Evolutionary conservation across 208 protist genomes (phyloP).

Genomic region (Eutreptiella sp.): DNA sequence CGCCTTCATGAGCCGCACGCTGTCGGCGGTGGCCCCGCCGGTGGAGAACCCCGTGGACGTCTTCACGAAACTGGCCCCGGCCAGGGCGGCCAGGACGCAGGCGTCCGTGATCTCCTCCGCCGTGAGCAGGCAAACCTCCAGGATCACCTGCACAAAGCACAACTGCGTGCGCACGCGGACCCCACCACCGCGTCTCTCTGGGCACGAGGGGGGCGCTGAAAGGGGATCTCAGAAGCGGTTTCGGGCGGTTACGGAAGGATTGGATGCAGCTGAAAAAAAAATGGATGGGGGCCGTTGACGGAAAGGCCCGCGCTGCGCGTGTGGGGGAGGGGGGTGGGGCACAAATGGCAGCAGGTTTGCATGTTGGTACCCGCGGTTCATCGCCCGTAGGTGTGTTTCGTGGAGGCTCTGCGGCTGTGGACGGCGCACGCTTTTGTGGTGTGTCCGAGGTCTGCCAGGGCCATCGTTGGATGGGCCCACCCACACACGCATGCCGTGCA

Average conservation of each 20-base stretch:
- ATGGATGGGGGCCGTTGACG: too few relatives aligned
- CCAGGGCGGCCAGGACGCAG: conserved; percentile 66
- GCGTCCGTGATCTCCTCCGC: conserved; percentile 80
- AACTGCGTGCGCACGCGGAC: neutral
- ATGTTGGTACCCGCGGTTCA: too few relatives aligned
- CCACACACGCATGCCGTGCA: too few relatives aligned
- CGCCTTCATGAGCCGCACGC: conserved; percentile 76
- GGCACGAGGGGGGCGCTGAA: neutral
- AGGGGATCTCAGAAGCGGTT: neutral
- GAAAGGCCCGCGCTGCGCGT: too few relatives aligned
- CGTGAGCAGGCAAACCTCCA: conserved; percentile 81
- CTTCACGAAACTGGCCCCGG: conserved; percentile 84
- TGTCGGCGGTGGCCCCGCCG: conserved; percentile 71
- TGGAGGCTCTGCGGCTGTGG: too few relatives aligned
- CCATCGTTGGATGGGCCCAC: too few relatives aligned
- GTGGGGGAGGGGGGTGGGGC: too few relatives aligned
- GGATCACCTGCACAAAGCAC: conserved; percentile 82
- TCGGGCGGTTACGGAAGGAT: neutral
- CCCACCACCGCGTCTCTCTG: neutral
- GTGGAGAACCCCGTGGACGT: conserved; percentile 87
- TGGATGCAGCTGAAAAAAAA: too few relatives aligned
- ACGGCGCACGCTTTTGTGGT: too few relatives aligned
- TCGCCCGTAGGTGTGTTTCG: too few relatives aligned
- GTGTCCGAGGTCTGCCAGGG: too few relatives aligned
- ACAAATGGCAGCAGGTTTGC: too few relatives aligned